Base-by-base conservation (phyloP, 2,329 filamentous ascomycete genomes). In the Penicillium brasilianum region DNA sequence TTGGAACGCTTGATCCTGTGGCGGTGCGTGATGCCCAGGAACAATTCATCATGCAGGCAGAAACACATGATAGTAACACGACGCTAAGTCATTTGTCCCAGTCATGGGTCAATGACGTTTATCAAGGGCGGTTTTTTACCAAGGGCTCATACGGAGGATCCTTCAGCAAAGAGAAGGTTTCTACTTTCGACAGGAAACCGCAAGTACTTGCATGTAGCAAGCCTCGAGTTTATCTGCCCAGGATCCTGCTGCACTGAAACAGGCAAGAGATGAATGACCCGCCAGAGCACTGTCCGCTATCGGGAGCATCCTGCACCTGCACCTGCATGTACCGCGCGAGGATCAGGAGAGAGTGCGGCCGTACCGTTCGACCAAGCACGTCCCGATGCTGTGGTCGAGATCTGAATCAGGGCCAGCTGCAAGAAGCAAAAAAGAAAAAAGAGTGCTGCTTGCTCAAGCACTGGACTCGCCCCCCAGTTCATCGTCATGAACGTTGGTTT, bases 331-430 rank as follows among this genome's bases (percentile, higher is more conserved):
- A 34, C 10, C 28, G 46, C 46, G 46, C 46, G 46, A 60, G 62
- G 49, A 56, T 63, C 58, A 59, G 30, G 51, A 22, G 43, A 30
- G 41, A 25, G 36, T 39, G 44, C 46, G 39, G 34, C 16, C 50
- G 18, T 50, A 34, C 55, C 50, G 51, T 60, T 53, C 30, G 44
- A 55, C 44, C 37, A 44, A 59, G 44, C 60, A 57, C 57, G 54
- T 56, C 55, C 61, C 63, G 60, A 67, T 61, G 18, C 50, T 65
- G 55, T 60, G 51, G 65, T 59, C 51, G 43, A 64, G 65, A 69
- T 69, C 66, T 54, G 61, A 67, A 67, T 63, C 41, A 39, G 20
- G 57, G 10, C 25, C 41, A 46, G 39, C 25, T n/a, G n/a, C 37
- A 41, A 41, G 37, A 49, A 58, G 18, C 16, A 34, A 58, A 52